Percentiles rank a stretch among this genome's conserved stretches.
These are phyloP conservation scores for Ceratobasidium sp. DNA, from an alignment of 1,284 basidiomycete species.

Conservation along the genomic window DNA sequence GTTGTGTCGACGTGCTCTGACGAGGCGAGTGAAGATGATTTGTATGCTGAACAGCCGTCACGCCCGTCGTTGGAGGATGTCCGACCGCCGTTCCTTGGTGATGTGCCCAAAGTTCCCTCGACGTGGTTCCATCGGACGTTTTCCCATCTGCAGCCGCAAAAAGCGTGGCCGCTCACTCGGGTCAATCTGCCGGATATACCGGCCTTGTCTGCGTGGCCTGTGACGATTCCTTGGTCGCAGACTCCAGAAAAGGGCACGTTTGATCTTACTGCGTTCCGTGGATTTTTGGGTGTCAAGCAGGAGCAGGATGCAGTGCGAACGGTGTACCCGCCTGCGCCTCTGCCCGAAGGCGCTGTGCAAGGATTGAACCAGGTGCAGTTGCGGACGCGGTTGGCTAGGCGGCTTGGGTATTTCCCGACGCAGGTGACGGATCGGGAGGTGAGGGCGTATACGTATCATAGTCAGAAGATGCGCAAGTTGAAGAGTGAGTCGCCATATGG, in stretches of 20 bases:
- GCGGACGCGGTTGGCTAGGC: slow-evolving; percentile 51
- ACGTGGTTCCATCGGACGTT: slow-evolving; percentile 80
- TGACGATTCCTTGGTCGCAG: slow-evolving; percentile 65
- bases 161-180: slow-evolving; percentile 67
- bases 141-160: slow-evolving; percentile 73
- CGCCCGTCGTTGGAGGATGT: slow-evolving; percentile 40
- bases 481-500: slow-evolving; percentile 45
- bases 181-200: slow-evolving; percentile 65
- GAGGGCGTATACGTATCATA: slow-evolving; percentile 71
- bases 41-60: slow-evolving; percentile 32
- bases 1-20: slow-evolving; percentile 48
- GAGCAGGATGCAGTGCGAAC: slow-evolving; percentile 41
- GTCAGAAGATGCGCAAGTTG: slow-evolving; percentile 67
- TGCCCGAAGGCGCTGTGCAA: slow-evolving; percentile 48
- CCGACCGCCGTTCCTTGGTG: slow-evolving; percentile 34
- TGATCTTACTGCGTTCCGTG: slow-evolving; percentile 54
- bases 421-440: slow-evolving; percentile 73
- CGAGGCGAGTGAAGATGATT: slow-evolving; percentile 45
- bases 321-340: slow-evolving; percentile 38
- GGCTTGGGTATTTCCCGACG: slow-evolving; percentile 64
- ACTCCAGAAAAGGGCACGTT: slow-evolving; percentile 63
- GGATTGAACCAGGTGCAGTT: slow-evolving; percentile 48
- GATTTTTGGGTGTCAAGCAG: slow-evolving; percentile 54
- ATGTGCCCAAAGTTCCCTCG: slow-evolving; percentile 65
- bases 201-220: slow-evolving; percentile 60